Evolutionary conservation across 208 protist genomes (phyloP).

Genomic region (Borovskyia barvae): DNA sequence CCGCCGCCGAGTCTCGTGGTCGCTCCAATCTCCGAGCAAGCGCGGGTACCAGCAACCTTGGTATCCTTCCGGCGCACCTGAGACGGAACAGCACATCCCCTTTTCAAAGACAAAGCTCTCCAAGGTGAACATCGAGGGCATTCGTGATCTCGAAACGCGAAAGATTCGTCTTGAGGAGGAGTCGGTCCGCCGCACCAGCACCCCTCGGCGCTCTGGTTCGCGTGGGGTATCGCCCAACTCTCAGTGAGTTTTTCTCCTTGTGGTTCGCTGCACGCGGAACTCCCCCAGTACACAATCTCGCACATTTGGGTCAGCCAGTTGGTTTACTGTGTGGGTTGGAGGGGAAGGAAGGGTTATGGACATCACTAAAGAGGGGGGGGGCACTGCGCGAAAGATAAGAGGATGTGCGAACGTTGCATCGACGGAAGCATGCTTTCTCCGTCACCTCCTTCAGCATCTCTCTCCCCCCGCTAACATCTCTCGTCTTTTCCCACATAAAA

Average conservation of each 20-base stretch:
- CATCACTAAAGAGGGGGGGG: too few species aligned
- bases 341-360: too few species aligned
- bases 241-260: conserved; percentile 2
- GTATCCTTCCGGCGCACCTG: conserved; percentile 50
- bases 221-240: conserved; percentile 22
- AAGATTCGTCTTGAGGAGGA: conserved; percentile 48
- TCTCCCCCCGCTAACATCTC: too few species aligned
- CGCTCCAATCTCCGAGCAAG: not conserved
- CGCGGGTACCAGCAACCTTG: conserved; percentile 56
- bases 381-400: too few species aligned
- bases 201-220: conserved; percentile 24
- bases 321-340: too few species aligned
- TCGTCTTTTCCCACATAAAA: too few species aligned
- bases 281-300: too few species aligned
- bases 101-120: conserved; percentile 70
- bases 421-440: too few species aligned
- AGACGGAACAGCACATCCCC: conserved; percentile 57
- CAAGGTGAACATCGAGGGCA: conserved; percentile 55
- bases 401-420: too few species aligned
- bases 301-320: too few species aligned
- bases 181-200: conserved; percentile 43
- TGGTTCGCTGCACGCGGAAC: too few species aligned
- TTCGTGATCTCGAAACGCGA: conserved; percentile 62
- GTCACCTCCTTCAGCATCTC: too few species aligned
- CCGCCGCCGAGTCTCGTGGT: conserved; percentile 18